phyloP scores from a whole-genome alignment of 768 basidiomycete species.

The Myochromella boudieri region DNA sequence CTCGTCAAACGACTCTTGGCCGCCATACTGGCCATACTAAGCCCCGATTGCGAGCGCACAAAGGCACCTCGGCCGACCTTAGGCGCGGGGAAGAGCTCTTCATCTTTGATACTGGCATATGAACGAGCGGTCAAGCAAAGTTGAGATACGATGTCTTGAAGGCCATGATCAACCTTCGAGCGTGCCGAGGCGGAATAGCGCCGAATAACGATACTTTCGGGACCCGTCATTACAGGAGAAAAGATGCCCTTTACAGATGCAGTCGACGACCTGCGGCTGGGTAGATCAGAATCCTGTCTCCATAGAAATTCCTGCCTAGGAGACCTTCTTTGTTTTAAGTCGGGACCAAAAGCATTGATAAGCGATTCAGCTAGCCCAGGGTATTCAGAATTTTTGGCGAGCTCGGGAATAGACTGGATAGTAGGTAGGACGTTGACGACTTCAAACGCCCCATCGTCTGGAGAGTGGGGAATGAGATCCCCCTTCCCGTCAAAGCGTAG shows the following conservation, averaged over 20 bases:
- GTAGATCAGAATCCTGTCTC: constrained; percentile 26
- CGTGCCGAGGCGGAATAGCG: constrained; percentile 68
- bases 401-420: constrained; percentile 58
- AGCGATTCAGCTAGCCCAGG: constrained; percentile 35
- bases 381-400: constrained; percentile 29
- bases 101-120: constrained; percentile 60
- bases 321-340: constrained; percentile 28
- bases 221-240: constrained; percentile 48
- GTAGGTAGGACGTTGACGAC: constrained; percentile 44
- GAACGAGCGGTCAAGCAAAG: constrained; percentile 67
- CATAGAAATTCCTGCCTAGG: constrained; percentile 23
- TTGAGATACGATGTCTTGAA: constrained; percentile 82
- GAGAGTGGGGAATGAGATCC: constrained; percentile 31
- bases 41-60: constrained; percentile 55
- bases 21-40: constrained; percentile 64
- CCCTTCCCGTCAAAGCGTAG: constrained; percentile 48
- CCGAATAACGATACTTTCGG: constrained; percentile 61
- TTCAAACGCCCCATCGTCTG: constrained; percentile 43
- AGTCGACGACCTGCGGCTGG: constrained; percentile 63
- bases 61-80: constrained; percentile 43
- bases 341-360: constrained; percentile 29
- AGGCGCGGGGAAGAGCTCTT: constrained; percentile 60
- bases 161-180: constrained; percentile 69
- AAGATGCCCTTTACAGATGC: constrained; percentile 64
- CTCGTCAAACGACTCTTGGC: constrained; percentile 60